Percentiles rank a stretch among this genome's conserved stretches.
Conservation (phyloP, 306 rosid species). For the Fragaria ananassa region DNA sequence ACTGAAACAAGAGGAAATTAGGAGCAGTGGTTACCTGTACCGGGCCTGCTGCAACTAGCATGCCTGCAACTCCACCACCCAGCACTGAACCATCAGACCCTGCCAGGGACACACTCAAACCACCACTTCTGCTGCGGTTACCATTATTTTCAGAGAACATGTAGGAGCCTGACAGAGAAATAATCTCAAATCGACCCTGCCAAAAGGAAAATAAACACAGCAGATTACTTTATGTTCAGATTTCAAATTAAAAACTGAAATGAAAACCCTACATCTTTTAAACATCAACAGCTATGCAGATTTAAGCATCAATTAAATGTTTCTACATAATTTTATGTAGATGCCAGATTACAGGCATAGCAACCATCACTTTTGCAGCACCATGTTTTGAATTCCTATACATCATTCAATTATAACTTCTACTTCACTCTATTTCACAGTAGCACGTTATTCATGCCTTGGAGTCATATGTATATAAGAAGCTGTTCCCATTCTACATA, state of each 20-base stretch:
- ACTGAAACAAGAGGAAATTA: conserved; percentile 6
- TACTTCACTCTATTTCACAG: background rate
- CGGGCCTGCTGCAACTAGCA: conserved; percentile 58
- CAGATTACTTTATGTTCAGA: background rate
- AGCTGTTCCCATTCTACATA: background rate
- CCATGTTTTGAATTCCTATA: background rate
- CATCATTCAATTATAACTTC: background rate
- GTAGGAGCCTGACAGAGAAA: conserved; percentile 59
- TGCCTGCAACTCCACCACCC: conserved; percentile 76
- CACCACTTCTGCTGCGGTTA: conserved; percentile 36
- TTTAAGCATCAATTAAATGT: background rate
- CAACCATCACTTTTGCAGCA: background rate
- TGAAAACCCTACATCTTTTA: too few relatives aligned
- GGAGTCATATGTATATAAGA: background rate
- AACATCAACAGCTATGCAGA: background rate
- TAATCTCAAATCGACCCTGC: conserved; percentile 75
- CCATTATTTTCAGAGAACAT: conserved; percentile 43
- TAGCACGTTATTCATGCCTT: background rate
- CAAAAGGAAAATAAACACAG: conserved; percentile 7
- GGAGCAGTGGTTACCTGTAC: conserved; percentile 62
- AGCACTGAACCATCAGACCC: conserved; percentile 61
- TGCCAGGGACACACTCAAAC: conserved; percentile 52
- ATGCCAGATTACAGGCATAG: background rate
- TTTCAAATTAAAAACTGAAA: background rate
- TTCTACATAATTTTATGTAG: background rate